Evolutionary conservation across 352 stramenopile genomes (phyloP), one percentile per base, ranked within the genome.

Genomic region (Peronospora belbahrii): DNA sequence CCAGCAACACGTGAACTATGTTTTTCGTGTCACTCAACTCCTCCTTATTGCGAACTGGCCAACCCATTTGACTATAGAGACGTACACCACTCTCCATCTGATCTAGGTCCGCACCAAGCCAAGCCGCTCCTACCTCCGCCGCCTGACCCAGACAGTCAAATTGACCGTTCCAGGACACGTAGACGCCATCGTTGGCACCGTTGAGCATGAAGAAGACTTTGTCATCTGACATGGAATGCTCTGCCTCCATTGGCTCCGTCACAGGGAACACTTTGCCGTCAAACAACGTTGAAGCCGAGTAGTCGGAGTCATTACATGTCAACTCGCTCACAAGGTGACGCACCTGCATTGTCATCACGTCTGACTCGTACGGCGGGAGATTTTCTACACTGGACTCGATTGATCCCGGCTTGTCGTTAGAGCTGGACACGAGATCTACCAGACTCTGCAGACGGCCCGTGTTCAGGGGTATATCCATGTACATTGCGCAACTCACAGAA

Each of bases 191-290:
- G 40, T 89, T 92, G 11, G 56, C 71, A 8, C 80, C 80, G 40
- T 92, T 92, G 52, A 92, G 74, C 70, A 92, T 81, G 61, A 92
- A 82, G 45, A 92, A 92, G 32, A 87, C 47, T 49, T 65, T 67
- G 67, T 88, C 63, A 5, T 60, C 46, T 9, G 18, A 10, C 24
- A 59, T 59, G 7, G 59, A 42, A 18, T 49, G 25, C 2, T 54
- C 50, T 2, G 41, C 47, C 22, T 78, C 59, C 70, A 86, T 88
- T 3, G 77, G 64, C 15, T 83, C 51, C 31, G 60, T 78, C n/a
- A 88, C 74, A 30, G 45, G 59, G 4, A 67, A 42, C 0, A 67
- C 11, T 30, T 67, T 63, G 27, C 71, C 74, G 11, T 56, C 42
- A 17, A 69, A 46, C 14, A 88, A 37, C 24, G 71, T 20, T 7